Evolutionary conservation across 108 stramenopile genomes (phyloP).

Genomic region (Schizochytrium sp.): DNA sequence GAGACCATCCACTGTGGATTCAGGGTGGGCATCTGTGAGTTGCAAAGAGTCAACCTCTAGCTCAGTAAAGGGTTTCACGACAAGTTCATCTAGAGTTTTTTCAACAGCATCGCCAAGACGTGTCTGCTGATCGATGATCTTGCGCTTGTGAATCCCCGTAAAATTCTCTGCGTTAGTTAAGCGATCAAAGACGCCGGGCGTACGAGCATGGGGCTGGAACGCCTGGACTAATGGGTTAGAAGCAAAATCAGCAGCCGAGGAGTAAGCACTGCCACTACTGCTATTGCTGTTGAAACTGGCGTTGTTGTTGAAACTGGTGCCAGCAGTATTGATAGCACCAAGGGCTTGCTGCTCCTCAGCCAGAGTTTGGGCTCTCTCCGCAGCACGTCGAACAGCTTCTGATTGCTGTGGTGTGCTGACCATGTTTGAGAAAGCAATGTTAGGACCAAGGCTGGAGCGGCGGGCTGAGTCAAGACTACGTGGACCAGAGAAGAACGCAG

Average conservation of each 20-base stretch:
- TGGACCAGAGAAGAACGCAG: neutral
- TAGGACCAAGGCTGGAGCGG: slow-evolving; percentile 4
- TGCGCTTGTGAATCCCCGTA: slow-evolving; percentile 39
- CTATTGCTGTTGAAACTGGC: too few species aligned
- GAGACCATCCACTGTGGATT: slow-evolving; percentile 31
- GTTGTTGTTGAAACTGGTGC: too few species aligned
- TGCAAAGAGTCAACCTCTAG: slow-evolving; percentile 8
- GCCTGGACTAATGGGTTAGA: neutral
- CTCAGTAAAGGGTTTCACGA: slow-evolving; percentile 15
- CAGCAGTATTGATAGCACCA: too few species aligned
- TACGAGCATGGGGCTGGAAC: neutral
- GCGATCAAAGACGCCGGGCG: slow-evolving; percentile 44
- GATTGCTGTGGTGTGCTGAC: too few species aligned
- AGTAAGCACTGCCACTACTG: too few species aligned
- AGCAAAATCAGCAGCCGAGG: too few species aligned
- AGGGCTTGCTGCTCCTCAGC: too few species aligned
- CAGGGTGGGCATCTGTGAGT: slow-evolving; percentile 13
- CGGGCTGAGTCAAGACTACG: neutral
- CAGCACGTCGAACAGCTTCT: too few species aligned
- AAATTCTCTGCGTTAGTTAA: slow-evolving; percentile 24
- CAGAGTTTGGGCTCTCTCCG: too few species aligned
- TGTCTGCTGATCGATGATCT: slow-evolving; percentile 31
- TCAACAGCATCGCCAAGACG: neutral
- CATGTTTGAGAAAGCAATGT: neutral
- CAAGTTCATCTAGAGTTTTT: neutral